phyloP scores from a whole-genome alignment of 345 rosid species.

The Dipteronia sinensis region DNA sequence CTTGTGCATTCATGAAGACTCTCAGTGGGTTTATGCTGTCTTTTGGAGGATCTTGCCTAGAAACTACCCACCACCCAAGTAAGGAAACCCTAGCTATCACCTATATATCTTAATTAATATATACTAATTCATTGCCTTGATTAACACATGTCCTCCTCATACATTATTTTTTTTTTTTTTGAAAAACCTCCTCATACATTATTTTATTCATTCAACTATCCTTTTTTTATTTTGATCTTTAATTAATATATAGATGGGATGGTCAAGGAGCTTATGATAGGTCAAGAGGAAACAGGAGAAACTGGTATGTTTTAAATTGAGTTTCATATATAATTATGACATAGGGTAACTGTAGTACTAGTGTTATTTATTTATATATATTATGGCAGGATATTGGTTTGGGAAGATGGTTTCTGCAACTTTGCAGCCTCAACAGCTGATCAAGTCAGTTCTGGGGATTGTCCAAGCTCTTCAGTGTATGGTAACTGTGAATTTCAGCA shows the following conservation, averaged over 20 bases:
- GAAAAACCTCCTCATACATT: not conserved
- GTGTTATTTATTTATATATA: not conserved
- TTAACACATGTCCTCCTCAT: not conserved
- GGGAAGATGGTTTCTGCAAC: slow-evolving; percentile 99
- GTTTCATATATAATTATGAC: not conserved
- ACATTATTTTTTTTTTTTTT: not conserved
- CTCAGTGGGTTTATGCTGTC: slow-evolving; percentile 99
- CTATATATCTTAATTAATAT: not conserved
- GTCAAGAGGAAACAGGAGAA: slow-evolving; percentile 96
- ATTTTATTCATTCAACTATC: not conserved
- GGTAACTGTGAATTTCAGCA: slow-evolving; percentile 70
- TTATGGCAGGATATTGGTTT: slow-evolving; percentile 81
- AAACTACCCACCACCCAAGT: slow-evolving; percentile 99
- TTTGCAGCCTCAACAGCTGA: slow-evolving; percentile 77
- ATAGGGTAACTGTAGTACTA: not conserved
- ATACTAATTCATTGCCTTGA: slow-evolving; percentile 1
- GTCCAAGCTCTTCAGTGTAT: slow-evolving; percentile 54
- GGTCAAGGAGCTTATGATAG: slow-evolving; percentile 93
- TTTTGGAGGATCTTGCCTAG: slow-evolving; percentile 99
- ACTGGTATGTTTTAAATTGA: slow-evolving; percentile 57
- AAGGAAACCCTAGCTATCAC: slow-evolving; percentile 27
- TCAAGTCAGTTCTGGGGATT: slow-evolving; percentile 46
- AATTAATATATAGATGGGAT: slow-evolving; percentile 69
- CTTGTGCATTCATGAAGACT: slow-evolving; percentile 79
- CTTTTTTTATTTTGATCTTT: not conserved